These are phyloP conservation scores for Zoysia matrella DNA, from an alignment of 202 grass and related monocot species.

Conservation along the genomic window DNA sequence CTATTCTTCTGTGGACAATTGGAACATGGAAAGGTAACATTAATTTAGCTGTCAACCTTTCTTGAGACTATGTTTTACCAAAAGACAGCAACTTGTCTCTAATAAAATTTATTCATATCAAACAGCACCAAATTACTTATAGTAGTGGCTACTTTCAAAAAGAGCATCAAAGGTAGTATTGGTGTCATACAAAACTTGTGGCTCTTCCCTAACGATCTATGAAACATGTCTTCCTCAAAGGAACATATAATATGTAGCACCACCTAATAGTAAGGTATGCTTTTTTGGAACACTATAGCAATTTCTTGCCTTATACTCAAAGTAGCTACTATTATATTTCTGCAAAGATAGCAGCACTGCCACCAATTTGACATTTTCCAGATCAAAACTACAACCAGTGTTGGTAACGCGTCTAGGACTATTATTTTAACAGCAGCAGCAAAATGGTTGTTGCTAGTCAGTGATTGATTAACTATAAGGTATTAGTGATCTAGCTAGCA, in stretches of 20 bases:
- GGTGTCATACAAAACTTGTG: background rate
- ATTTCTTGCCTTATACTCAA: slow-evolving; percentile 44
- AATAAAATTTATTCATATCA: background rate
- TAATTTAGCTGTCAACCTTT: slow-evolving; percentile 17
- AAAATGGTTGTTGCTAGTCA: slow-evolving; percentile 2
- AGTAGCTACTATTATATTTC: slow-evolving; percentile 4
- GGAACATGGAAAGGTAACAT: background rate
- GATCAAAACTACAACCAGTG: background rate
- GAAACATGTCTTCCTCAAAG: slow-evolving; percentile 22
- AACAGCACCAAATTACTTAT: background rate
- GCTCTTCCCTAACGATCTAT: slow-evolving; percentile 10
- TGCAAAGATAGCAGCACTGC: background rate
- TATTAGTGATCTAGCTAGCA: background rate
- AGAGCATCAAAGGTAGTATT: slow-evolving; percentile 6
- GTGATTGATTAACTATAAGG: background rate
- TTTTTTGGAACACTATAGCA: background rate
- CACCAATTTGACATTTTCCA: slow-evolving; percentile 8
- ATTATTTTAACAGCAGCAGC: slow-evolving; percentile 4
- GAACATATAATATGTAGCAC: background rate
- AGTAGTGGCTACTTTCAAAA: background rate
- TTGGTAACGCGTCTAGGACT: background rate
- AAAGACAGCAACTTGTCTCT: background rate
- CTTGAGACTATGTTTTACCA: background rate
- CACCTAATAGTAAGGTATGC: background rate
- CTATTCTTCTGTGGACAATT: background rate